Evolutionary conservation across 352 stramenopile species (phyloP), one percentile per base, ranked within the genome.

Genomic region (Phytopythium mirpurense): DNA sequence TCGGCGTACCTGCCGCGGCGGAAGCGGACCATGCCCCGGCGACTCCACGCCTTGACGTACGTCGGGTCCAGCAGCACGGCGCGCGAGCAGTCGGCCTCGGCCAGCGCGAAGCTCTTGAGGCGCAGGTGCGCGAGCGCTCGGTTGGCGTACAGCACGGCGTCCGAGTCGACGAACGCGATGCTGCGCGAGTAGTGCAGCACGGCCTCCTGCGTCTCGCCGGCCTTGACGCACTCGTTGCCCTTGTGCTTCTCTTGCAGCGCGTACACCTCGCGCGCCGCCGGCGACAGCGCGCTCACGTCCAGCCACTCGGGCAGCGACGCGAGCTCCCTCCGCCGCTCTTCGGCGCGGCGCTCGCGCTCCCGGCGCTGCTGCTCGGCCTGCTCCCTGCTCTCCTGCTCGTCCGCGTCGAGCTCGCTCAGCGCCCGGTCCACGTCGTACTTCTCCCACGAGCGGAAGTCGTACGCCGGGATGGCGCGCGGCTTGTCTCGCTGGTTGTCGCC

Each of bases 181-280:
- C 82, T 92, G n/a, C 84, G 72, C 6, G 89, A 95, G 65, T 98
- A 98, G 59, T 83, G 93, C 19, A 88, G 43, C 16, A 93, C 53
- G 6, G 92, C 86, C 23, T 91, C 80, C 19, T 97, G 80, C 37
- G 86, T 80, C 47, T 98, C 89, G 24, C 78, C 75, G 8, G 67
- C 72, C 32, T 78, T 76, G 68, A 97, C 97, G 54, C 78, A 91
- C 60, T 98, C 93, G 59, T 98, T 98, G 10, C 93, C 93, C 57
- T 98, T 98, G 40, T 96, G 72, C 60, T 96, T 95, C 56, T 98
- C 93, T 35, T 85, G 66, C 11, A 69, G 62, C 21, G 83, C 81
- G 38, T 79, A 80, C 31, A 91, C 55, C 46, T 83, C 72, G 14
- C 68, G 56, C 44, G 82, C 81, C 37, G 75, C 60, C 0, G 46